Conservation (phyloP, 2,329 filamentous ascomycete genomes). For the Pseudogymnoascus sp. region DNA sequence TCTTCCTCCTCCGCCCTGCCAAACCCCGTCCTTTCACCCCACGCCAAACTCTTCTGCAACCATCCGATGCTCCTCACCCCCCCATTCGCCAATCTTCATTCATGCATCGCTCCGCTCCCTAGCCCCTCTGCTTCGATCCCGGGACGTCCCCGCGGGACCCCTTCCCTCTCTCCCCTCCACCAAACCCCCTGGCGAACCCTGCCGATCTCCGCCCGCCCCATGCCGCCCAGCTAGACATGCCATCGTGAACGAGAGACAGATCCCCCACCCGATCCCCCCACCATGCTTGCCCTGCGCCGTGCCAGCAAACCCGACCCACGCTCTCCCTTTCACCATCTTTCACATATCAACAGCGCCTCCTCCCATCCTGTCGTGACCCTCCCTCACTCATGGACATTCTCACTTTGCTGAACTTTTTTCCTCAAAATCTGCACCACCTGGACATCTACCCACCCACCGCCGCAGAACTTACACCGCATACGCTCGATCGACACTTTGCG, state of each 20-base stretch:
- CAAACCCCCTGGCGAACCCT: not conserved
- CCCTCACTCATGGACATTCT: not conserved
- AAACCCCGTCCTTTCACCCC: not conserved
- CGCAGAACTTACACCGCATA: not conserved
- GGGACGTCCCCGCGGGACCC: not conserved
- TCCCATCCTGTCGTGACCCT: not conserved
- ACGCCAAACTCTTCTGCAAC: not conserved
- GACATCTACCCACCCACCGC: not conserved
- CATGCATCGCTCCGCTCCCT: not conserved
- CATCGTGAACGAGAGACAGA: not conserved
- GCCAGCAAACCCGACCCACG: not conserved
- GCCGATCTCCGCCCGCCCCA: not conserved
- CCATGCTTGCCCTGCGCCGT: slow-evolving; percentile 7
- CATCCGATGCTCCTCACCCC: not conserved
- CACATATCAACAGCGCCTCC: not conserved
- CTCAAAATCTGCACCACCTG: not conserved
- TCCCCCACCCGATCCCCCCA: not conserved
- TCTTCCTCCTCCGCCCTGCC: not conserved
- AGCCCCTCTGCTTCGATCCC: not conserved
- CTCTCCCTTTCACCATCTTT: slow-evolving; percentile 8
- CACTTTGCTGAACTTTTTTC: not conserved
- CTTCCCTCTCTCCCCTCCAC: not conserved
- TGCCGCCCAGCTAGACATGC: slow-evolving; percentile 6
- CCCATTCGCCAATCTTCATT: not conserved
- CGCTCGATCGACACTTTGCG: not conserved